Conservation (phyloP, 129 eudicot genomes). For the Artemisia argyi region DNA sequence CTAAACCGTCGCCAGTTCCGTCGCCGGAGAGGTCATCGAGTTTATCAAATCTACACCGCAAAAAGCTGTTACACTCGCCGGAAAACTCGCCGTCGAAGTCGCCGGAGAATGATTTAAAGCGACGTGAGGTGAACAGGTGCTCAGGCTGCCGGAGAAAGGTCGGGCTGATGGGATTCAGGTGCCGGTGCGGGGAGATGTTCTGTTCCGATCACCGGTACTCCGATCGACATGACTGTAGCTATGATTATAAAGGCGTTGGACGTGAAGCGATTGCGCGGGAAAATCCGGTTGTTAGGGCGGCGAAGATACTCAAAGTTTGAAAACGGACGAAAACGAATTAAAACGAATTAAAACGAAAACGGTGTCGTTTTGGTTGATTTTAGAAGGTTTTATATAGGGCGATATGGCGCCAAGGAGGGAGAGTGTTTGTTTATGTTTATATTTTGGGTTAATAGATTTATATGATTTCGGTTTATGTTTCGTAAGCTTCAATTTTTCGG, state of each 20-base stretch:
- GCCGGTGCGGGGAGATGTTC: constrained; percentile 82
- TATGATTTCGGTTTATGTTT: too few relatives aligned
- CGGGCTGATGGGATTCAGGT: constrained; percentile 80
- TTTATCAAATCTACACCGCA: constrained; percentile 32
- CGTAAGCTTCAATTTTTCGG: too few relatives aligned
- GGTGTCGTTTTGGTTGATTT: constrained; percentile 4
- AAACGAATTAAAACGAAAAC: too few relatives aligned
- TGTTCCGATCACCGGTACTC: constrained; percentile 84
- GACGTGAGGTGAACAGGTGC: constrained; percentile 64
- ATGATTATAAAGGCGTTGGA: constrained; percentile 81
- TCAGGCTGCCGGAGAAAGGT: constrained; percentile 73
- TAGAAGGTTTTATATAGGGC: too few relatives aligned
- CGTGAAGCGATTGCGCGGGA: constrained; percentile 82
- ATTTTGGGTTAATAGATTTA: too few relatives aligned
- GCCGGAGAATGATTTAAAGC: constrained; percentile 20
- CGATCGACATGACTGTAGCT: constrained; percentile 88
- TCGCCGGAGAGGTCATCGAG: constrained; percentile 42
- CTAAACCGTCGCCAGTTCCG: constrained; percentile 30
- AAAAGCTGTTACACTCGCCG: background rate
- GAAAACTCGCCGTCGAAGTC: background rate
- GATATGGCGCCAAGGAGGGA: too few relatives aligned
- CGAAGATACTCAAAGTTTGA: constrained; percentile 77
- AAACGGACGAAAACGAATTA: background rate
- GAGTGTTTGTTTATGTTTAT: too few relatives aligned
- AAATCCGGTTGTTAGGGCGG: constrained; percentile 81